Evolutionary conservation across 352 stramenopile genomes (phyloP).

Genomic region (Phytophthora ramorum): DNA sequence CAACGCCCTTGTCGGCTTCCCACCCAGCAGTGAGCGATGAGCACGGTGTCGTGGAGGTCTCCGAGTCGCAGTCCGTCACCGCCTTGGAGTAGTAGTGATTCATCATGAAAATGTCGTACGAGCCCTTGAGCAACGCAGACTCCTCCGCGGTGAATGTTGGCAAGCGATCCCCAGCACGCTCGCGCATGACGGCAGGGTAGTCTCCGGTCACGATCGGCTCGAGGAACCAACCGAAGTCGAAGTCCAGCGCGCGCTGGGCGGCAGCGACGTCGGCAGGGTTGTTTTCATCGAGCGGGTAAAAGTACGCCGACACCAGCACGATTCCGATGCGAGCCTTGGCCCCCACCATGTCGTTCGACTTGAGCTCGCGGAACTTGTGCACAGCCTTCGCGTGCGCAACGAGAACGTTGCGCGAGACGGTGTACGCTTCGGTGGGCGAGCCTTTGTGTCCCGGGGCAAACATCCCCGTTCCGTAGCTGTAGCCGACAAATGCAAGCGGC

Average conservation of each 20-base stretch:
- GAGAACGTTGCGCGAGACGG: conserved; percentile 81
- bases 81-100: conserved; percentile 89
- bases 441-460: conserved; percentile 39
- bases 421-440: conserved; percentile 41
- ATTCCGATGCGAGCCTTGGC: conserved; percentile 85
- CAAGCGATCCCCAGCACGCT: conserved; percentile 75
- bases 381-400: conserved; percentile 88
- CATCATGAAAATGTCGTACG: conserved; percentile 93
- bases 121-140: conserved; percentile 31
- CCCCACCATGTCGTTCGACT: conserved; percentile 15
- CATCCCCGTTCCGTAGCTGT: conserved; percentile 80
- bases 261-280: conserved; percentile 45
- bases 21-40: conserved; percentile 40
- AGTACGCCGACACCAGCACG: conserved; percentile 76
- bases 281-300: conserved; percentile 67
- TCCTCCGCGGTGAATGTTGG: conserved; percentile 88
- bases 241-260: conserved; percentile 74
- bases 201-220: conserved; percentile 89
- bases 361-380: conserved; percentile 64
- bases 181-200: conserved; percentile 93
- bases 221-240: conserved; percentile 87
- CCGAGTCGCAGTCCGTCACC: conserved; percentile 50
- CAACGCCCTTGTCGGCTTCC: conserved; percentile 49
- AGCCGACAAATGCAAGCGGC: conserved; percentile 73
- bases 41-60: conserved; percentile 40